Evolutionary conservation across 805 yeast species (phyloP), one percentile per base, ranked within the genome.

Genomic region (Wickerhamomyces kurtzmanii): DNA sequence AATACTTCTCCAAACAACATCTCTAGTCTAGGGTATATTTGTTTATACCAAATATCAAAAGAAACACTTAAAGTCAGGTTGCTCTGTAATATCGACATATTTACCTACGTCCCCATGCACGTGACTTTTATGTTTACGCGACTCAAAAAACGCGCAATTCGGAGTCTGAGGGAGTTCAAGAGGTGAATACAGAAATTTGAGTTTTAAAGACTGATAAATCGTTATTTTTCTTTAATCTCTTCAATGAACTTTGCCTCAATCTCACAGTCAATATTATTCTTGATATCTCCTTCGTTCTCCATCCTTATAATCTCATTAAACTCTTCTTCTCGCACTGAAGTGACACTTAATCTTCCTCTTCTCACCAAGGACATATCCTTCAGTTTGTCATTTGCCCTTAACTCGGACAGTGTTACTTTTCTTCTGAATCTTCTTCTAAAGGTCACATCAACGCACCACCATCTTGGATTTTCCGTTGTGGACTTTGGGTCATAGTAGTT

Each of bases 401-500:
- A 36, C 29, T 65, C 69, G 1, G 42, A 45, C 21, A 71, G 42
- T 6, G 60, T 31, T 3, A 68, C 37, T 29, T 67, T 59, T 7
- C 69, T 55, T 29, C 54, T 47, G 15, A 72, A 43, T 16, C 69
- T 46, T 32, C 68, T 48, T 16, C 45, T 40, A 38, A 65, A 69
- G 22, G 40, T 42, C 12, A 71, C 68, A 26, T 66, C 68, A 4
- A 70, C 72, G 48, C 72, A 69, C 63, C 71, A 69, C 79, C 79
- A 71, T 31, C 59, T 49, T 6, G 75, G 75, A 8, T 38, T 40
- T 10, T 58, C 65, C 15, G 25, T 28, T 2, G 57, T 45, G 0
- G 69, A 49, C 37, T 65, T 68, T 0, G 71, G 31, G 38, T 70
- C 79, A 37, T 47, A 71, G 35, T 71, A 68, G 4, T 64, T 55